Percentiles rank a stretch among this genome's conserved stretches.
Evolutionary conservation across 164 flowering plant genomes (phyloP).

Genomic region (Nymphaea thermarum): DNA sequence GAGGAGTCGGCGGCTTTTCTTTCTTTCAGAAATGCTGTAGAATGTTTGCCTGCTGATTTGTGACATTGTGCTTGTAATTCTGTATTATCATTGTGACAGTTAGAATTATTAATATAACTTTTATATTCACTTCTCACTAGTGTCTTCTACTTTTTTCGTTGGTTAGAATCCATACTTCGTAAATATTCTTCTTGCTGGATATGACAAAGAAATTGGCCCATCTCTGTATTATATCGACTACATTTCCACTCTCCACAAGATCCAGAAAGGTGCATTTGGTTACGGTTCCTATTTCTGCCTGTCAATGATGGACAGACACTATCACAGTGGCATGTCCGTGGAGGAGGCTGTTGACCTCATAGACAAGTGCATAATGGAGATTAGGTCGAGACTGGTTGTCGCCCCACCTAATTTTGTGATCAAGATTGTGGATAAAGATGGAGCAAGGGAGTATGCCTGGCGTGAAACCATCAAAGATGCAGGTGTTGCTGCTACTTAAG

Average conservation of each 20-base stretch:
- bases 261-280: slow-evolving; percentile 75
- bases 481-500: slow-evolving; percentile 22
- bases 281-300: slow-evolving; percentile 66
- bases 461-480: slow-evolving; percentile 60
- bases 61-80: background rate
- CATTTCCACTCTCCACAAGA: slow-evolving; percentile 72
- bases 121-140: too few relatives aligned
- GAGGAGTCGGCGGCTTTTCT: too few relatives aligned
- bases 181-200: slow-evolving; percentile 70
- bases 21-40: too few relatives aligned
- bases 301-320: slow-evolving; percentile 74
- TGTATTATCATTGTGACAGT: too few relatives aligned
- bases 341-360: slow-evolving; percentile 84
- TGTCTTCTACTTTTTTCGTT: background rate
- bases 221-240: slow-evolving; percentile 67
- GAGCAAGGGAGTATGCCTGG: slow-evolving; percentile 88
- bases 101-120: background rate
- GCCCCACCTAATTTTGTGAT: slow-evolving; percentile 96
- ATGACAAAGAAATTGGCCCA: slow-evolving; percentile 68
- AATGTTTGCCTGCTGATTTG: background rate
- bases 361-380: slow-evolving; percentile 85
- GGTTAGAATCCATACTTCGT: slow-evolving; percentile 61
- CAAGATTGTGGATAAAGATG: slow-evolving; percentile 93
- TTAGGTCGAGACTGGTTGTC: slow-evolving; percentile 76
- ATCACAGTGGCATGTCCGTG: slow-evolving; percentile 58